Base-by-base conservation (phyloP, 495 filamentous ascomycete genomes). In the Podospora comata region DNA sequence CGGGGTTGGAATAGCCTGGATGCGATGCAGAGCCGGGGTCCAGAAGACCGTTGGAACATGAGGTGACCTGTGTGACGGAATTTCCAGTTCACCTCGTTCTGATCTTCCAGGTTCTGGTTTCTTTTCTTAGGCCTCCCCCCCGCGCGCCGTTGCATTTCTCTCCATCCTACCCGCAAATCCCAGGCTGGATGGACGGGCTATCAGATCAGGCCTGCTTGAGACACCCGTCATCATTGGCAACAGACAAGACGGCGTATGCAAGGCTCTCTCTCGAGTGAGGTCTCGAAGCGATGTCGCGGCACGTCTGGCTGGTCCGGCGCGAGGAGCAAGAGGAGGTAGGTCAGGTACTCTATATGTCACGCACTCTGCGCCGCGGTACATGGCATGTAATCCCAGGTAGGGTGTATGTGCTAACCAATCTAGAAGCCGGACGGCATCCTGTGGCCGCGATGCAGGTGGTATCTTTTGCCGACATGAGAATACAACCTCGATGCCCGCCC, bases 401-500 rank as follows among this genome's bases (percentile, higher is more conserved):
- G 55, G 55, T 61, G 59, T 61, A 28, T 61, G 59, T 28, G 13
- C 39, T 48, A 48, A 48, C 39, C 39, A 48, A 48, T 48, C 39
- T 18, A 48, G 39, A 48, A 48, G 39, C 39, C 39, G 39, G 18
- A 48, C 39, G 6, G 15, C 39, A 48, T 48, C 39, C 39, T 48
- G 39, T 48, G 39, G 55, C 69, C 68, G 64, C 57, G 57, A 67
- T 60, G 73, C 70, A 69, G 70, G 39, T 66, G 70, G 62, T 72
- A 62, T 68, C 74, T 70, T 70, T 70, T 77, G 70, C 72, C 68
- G 72, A 75, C 73, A 72, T 69, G 65, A 63, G 32, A 60, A 71
- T 67, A 63, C 64, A 62, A 73, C 72, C 72, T 65, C 65, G 60
- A 65, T 66, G 32, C 34, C 30, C 61, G 34, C 55, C 60, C 27